Base-by-base conservation (phyloP, 305 asterid species). In the Solanum hybrid region DNA sequence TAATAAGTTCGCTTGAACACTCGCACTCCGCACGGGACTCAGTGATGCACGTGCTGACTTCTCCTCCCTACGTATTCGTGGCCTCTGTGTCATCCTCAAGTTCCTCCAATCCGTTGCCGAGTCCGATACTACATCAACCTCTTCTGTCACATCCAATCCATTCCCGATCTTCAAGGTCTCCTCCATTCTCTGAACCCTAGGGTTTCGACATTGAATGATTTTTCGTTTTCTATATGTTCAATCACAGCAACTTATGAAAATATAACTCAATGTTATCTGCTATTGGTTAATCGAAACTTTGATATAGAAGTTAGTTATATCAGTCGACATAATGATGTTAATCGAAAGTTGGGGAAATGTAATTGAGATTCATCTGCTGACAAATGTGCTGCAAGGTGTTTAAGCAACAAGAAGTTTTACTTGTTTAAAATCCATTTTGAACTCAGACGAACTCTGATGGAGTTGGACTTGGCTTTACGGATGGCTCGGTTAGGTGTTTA, bases 1-100 rank as follows among this genome's bases (percentile, higher is more conserved):
- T 96, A 91, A 95, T 95, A 34, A 93, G 94, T 88, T 94, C 96
- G 86, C 96, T 97, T 9, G 98, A 96, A 94, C 97, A 4, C 96
- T 96, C 77, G 97, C 97, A 4, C 99, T 96, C 88, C 95, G 97
- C 2, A 93, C 95, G 66, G 99, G 98, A 1, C 95, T 97, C 26
- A 93, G 94, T 13, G 96, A 97, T 78, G 98, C 96, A 32, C 94
- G 95, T 32, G 98, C 98, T 7, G 99, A 95, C 90, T 97, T 96
- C 92, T 96, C 99, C 31, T 95, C 94, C 93, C 96, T 97, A 91
- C 96, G 98, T n/a, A 92, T 95, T 60, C 93, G 95, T 24, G 98
- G 98, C 29, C 96, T 96, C 88, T 95, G 95, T 10, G 91, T 93
- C 93, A 90, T 95, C 89, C 96, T 96, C 94, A 95, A 95, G 86